Conservation (phyloP, 2,329 filamentous ascomycete species). For the Alternaria sp. region DNA sequence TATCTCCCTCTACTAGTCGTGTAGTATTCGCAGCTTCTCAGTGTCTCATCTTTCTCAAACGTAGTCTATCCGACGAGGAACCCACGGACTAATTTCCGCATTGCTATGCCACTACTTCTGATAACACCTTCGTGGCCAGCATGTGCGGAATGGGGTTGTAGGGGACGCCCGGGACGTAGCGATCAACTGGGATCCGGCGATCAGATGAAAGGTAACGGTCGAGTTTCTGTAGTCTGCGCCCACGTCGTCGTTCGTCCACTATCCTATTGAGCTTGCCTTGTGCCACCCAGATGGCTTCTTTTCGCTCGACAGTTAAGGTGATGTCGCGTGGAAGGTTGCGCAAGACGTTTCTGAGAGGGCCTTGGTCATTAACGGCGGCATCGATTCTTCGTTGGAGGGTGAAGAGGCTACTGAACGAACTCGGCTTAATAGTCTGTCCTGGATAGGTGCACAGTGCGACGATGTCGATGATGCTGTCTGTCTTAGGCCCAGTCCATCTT, state of each 20-base stretch:
- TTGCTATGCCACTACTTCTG: background rate
- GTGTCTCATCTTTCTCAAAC: background rate
- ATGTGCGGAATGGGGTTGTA: background rate
- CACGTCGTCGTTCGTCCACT: background rate
- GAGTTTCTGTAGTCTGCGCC: background rate
- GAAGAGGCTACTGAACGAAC: background rate
- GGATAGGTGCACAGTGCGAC: background rate
- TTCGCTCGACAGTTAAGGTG: background rate
- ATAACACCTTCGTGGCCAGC: background rate
- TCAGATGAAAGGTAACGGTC: background rate
- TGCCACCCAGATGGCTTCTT: slow-evolving; percentile 1
- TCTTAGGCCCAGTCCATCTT: background rate
- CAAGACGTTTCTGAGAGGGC: background rate
- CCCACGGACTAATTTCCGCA: background rate
- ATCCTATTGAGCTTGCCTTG: background rate
- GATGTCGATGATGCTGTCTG: background rate
- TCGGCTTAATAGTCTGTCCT: background rate
- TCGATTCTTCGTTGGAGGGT: background rate
- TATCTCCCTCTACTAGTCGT: background rate
- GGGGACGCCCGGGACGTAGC: background rate
- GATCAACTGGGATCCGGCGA: background rate
- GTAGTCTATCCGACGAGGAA: background rate
- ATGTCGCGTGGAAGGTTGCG: slow-evolving; percentile 1
- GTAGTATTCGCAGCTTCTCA: too few species aligned
- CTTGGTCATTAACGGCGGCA: background rate